Conservation (phyloP, 257 asterid species). For the Lycium ferocissimum region DNA sequence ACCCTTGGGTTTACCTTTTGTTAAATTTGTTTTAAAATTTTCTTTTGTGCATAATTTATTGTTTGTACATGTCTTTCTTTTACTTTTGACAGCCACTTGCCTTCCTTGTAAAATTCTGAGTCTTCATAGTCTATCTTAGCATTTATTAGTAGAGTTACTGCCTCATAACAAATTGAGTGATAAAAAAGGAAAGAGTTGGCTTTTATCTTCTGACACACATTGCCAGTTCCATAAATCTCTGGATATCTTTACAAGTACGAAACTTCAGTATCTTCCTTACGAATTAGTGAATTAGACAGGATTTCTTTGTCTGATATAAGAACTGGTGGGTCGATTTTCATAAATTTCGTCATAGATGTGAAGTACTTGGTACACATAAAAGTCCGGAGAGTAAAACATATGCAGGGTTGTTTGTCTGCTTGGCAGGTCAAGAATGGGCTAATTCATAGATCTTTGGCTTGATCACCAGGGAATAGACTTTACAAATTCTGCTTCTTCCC, state of each 20-base stretch:
- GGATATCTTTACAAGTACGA: not conserved
- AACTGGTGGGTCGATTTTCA: not conserved
- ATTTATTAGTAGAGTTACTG: not conserved
- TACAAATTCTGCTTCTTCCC: not conserved
- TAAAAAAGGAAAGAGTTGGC: conserved; percentile 14
- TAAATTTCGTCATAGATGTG: not conserved
- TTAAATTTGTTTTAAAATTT: not conserved
- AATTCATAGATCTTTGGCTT: not conserved
- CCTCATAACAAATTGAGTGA: conserved; percentile 1
- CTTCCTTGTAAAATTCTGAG: not conserved
- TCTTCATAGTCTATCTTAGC: conserved; percentile 6
- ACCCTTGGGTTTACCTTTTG: not conserved
- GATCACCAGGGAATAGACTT: not conserved
- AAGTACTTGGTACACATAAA: not conserved
- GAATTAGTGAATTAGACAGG: not conserved
- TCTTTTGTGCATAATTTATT: conserved; percentile 5
- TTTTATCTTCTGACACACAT: not conserved
- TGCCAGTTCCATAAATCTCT: conserved; percentile 15
- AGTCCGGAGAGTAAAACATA: not conserved
- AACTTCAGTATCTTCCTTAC: not conserved
- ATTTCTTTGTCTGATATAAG: not conserved
- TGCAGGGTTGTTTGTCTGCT: not conserved
- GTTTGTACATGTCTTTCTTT: not conserved
- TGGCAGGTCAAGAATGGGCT: not conserved
- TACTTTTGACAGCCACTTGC: conserved; percentile 9